Base-by-base conservation (phyloP, 106 monocot genomes). In the Gastrodia elata region DNA sequence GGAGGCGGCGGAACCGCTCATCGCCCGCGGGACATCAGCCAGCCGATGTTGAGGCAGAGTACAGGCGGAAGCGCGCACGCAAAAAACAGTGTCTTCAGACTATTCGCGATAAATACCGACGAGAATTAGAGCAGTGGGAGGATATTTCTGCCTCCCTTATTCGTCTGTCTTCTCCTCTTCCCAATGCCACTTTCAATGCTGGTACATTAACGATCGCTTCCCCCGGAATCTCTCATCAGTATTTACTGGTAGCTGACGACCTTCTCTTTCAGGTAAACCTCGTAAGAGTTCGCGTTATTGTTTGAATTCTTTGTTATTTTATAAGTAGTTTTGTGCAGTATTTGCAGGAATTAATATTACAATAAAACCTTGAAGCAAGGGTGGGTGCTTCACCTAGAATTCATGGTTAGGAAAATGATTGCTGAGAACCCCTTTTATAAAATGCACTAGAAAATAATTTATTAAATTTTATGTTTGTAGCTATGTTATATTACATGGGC, bases 51-150 rank as follows among this genome's bases (percentile, higher is more conserved):
- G 40, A 22, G 25, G 38, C 22, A 9, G 40, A 69, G 40, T 40
- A 25, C 25, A 20, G 26, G 69, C 39, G 39, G 7, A 35, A 40
- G 39, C 69, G 40, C 25, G 24, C 22, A 25, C 69, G 39, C 40
- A 69, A 69, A 40, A 40, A 25, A 10, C 40, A 26, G 10, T 69
- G 69, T 40, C 69, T 69, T 41, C 39, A 24, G 24, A 26, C 40
- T 40, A 69, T 69, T 26, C 69, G 69, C 39, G 69, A 69, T 11
- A 69, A 41, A 10, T 69, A 69, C 8, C 69, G 27, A 40, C 37
- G 69, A 25, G 69, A 69, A 69, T 9, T 68, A 39, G 68, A 68
- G n/a, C 39, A 69, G 40, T 69, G 69, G 69, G 40, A 69, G 40
- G 25, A 26, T 9, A 39, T 69, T 35, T 69, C 69, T 5, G 69